Evolutionary conservation across 2,329 filamentous ascomycete species (phyloP), one percentile per base, ranked within the genome.

Genomic region (Aspergillus brasiliensis): DNA sequence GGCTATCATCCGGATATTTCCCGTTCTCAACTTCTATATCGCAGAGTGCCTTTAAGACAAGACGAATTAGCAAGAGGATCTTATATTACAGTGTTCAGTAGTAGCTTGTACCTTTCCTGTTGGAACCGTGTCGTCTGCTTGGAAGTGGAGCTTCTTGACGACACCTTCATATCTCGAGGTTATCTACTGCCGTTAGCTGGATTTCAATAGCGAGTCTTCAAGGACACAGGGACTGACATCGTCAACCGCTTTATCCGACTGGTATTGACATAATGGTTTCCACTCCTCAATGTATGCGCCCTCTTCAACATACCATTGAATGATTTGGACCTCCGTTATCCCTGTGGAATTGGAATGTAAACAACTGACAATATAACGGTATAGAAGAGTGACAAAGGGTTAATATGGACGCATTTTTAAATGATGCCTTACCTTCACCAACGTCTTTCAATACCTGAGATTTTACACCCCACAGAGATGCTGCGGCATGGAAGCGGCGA

Each of bases 281-380:
- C 97, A 99, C 81, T 99, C 94, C 80, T 99, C 93, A 69, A 99
- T 93, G 59, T 91, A 88, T 37, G 95, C 95, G 60, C 93, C 94
- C 52, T 96, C 92, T 78, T 97, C 90, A 66, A 99, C 94, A 75
- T 98, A 99, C 95, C 95, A 99, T 81, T 99, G 95, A 71, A 98
- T 98, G 71, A 99, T 91, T 78, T 99, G 95, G 73, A 95, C 97
- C 80, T 99, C 95, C 74, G 95, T 93, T 71, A 98, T 99, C 57
- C 95, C 95, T 95, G 51, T 23, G 46, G 55, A n/a, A 10, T 49
- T 61, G 19, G 21, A 8, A 15, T 44, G 62, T 69, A 46, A 72
- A 63, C 57, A 59, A 69, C 46, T 7, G 58, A 58, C 17, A 27
- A 28, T 51, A 25, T 1, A 27, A 17, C 23, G 15, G 13, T 17